Evolutionary conservation across 257 asterid species (phyloP), one percentile per base, ranked within the genome.

Genomic region (Haberlea rhodopensis): DNA sequence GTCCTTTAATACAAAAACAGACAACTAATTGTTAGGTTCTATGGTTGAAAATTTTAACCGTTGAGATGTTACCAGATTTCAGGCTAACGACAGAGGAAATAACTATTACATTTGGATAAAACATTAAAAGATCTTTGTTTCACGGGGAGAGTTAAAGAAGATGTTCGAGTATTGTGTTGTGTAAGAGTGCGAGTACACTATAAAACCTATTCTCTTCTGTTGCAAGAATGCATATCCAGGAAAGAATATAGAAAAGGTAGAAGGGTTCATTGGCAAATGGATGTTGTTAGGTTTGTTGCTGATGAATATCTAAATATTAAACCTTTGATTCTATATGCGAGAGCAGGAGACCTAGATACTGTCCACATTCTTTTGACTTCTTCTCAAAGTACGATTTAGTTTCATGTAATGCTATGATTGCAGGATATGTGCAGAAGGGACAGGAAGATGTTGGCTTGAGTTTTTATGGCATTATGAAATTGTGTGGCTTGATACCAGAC

Each of bases 221-320:
- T 92, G 79, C 97, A 87, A n/a, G n/a, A n/a, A n/a, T n/a, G n/a
- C n/a, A n/a, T n/a, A n/a, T n/a, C n/a, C n/a, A n/a, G n/a, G n/a
- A 87, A 85, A 75, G 89, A 82, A 20, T 85, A 78, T 70, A 78
- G 68, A 60, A 79, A 65, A 74, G 98, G 96, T 25, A 85, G 81
- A 71, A 84, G 89, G 74, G 74, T 92, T 68, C 97, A 92, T 69
- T 92, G 89, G 91, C 95, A 92, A 71, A 87, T 87, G 91, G 79
- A 80, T 48, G 73, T 81, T 56, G 83, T 78, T 62, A 91, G 95
- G 57, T 89, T 85, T 79, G 62, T 56, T 37, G 89, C 95, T 3
- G 76, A 81, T 65, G 86, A 89, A 40, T 91, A 91, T 78, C 79
- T 89, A 65, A 80, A 78, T 79, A 77, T 85, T 63, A 91, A 89